Evolutionary conservation across 2,329 filamentous ascomycete species (phyloP).

Genomic region (Uncinocarpus reesii): DNA sequence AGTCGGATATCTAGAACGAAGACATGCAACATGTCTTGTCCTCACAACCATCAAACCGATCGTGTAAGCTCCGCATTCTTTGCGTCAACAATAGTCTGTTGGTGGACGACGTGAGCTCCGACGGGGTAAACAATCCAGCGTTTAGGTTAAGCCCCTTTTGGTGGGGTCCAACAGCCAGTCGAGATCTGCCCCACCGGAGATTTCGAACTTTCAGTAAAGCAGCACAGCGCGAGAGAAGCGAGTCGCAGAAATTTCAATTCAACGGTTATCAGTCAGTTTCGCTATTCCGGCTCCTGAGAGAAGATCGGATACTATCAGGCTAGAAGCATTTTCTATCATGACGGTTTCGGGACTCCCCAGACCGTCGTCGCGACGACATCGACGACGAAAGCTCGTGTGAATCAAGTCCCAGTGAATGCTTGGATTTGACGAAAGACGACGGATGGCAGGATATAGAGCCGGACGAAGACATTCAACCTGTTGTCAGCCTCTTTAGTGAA

Average conservation of each 20-base stretch:
- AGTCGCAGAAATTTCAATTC: background rate
- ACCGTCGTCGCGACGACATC: background rate
- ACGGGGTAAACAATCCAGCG: slow-evolving; percentile 4
- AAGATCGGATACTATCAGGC: no score
- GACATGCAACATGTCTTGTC: slow-evolving; percentile 1
- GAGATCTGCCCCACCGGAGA: slow-evolving; percentile 4
- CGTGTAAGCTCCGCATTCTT: background rate
- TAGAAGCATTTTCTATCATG: background rate
- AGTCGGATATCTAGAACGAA: background rate
- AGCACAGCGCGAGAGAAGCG: background rate
- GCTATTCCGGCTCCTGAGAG: no score
- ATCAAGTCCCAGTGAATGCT: slow-evolving; percentile 23
- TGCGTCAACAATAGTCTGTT: background rate
- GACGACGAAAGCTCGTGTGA: slow-evolving; percentile 16
- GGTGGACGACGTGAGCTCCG: background rate
- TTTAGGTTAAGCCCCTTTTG: slow-evolving; percentile 1
- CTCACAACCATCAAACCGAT: background rate
- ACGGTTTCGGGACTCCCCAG: background rate
- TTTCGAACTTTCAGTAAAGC: background rate
- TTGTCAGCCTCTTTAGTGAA: slow-evolving; percentile 60
- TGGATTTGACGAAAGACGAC: slow-evolving; percentile 42
- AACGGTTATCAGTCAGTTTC: no score
- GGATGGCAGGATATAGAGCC: slow-evolving; percentile 52
- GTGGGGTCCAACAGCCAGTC: slow-evolving; percentile 2
- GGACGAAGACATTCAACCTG: slow-evolving; percentile 51